Evolutionary conservation across 2,329 filamentous ascomycete genomes (phyloP), one percentile per base, ranked within the genome.

Genomic region (Penicillium frequentans): DNA sequence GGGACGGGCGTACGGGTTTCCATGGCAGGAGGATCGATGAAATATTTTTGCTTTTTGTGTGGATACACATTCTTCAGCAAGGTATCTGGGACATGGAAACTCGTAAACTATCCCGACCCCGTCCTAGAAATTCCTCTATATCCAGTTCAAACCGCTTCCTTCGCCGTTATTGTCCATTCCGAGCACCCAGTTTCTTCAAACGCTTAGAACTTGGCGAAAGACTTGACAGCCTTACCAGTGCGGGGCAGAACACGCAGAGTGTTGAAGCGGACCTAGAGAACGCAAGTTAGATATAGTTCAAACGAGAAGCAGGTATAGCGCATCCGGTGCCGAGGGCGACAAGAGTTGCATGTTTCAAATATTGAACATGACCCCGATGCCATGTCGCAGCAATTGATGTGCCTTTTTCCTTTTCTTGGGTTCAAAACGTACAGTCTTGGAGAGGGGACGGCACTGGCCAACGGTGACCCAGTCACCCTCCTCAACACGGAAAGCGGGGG

Each of bases 391-490:
- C 19, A 33, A 39, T 13, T 31, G 13, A 50, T 33, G 33, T 13
- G 48, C 11, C 16, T 29, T 35, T 37, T 42, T 27, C 10, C n/a
- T 19, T 19, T 13, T 31, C 42, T n/a, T 44, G 21, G 47, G 54
- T 58, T 59, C 11, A 16, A 26, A 70, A 89, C 91, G 71, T 90
- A 99, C 96, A 80, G 95, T 99, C 91, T 99, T 99, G 90, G 89
- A 93, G 76, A 99, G 87, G 77, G 95, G 95, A 82, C 95, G 87
- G 91, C 95, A 99, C 86, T 99, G 95, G 84, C 95, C 95, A 81
- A 99, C 93, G 74, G 93, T 96, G 75, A 99, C 96, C 84, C 93
- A 90, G 84, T 99, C 95, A 88, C 95, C 96, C 80, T 98, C 93
- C 86, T 96, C 90, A 74, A 98, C 93, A 96, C 95, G 95, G 92